phyloP scores from a whole-genome alignment of 2,329 filamentous ascomycete genomes.

The Aspergillus transmontanensis region DNA sequence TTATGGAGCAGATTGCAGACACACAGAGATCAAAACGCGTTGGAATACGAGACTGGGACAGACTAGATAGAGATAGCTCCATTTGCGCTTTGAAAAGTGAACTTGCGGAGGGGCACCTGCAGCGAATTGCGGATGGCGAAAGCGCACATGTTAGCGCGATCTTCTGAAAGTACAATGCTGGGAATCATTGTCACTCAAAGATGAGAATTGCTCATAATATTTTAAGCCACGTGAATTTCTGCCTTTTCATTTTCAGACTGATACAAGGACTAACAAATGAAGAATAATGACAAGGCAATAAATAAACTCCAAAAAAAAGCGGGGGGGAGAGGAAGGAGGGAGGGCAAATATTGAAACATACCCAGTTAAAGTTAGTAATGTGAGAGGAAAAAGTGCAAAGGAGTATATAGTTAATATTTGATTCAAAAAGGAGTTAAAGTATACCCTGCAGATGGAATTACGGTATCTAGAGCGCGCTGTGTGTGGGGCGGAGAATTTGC shows the following conservation, averaged over 20 bases:
- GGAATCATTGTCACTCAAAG: neutral
- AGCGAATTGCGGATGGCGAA: conserved; percentile 49
- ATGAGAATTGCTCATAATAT: neutral
- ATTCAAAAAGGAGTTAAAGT: neutral
- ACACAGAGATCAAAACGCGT: conserved; percentile 47
- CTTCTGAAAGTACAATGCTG: conserved; percentile 34
- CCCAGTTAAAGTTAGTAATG: neutral
- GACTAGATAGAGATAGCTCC: conserved; percentile 49
- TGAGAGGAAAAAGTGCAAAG: neutral
- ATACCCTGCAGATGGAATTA: neutral
- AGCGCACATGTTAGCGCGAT: conserved; percentile 41
- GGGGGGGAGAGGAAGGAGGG: no score
- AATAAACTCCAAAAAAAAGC: no score
- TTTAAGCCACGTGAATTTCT: neutral
- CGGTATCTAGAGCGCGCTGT: conserved; percentile 11
- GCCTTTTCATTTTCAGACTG: neutral
- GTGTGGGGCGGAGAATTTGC: conserved; percentile 16
- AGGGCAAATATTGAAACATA: neutral
- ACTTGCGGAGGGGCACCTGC: conserved; percentile 50
- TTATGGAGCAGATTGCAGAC: conserved; percentile 48
- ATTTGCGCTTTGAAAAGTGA: conserved; percentile 51
- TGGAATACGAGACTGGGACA: conserved; percentile 51
- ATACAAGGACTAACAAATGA: neutral
- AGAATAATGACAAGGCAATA: neutral
- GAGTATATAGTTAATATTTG: neutral